Percentiles rank a stretch among this genome's conserved stretches.
Conservation (phyloP, 1,284 basidiomycete genomes). For the Pascua guehoae region DNA sequence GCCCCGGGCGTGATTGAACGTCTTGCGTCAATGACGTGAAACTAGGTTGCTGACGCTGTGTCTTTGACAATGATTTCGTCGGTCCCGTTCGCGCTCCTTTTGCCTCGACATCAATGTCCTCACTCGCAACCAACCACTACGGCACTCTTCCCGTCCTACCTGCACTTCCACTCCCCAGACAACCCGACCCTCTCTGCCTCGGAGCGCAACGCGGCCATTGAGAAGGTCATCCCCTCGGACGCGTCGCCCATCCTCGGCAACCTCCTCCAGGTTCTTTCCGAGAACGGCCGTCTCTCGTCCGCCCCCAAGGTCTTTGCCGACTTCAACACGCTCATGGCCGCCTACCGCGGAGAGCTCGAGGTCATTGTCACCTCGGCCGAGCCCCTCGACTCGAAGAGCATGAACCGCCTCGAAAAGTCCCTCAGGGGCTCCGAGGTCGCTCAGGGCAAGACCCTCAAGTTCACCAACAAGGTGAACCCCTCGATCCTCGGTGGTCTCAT, state of each 20-base stretch:
- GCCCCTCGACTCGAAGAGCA: conserved; percentile 66
- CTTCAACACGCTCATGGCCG: conserved; percentile 83
- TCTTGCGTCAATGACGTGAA: not conserved
- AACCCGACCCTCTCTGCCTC: conserved; percentile 84
- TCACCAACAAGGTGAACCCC: conserved; percentile 90
- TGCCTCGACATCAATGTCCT: not conserved
- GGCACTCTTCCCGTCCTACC: not conserved
- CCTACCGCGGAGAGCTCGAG: conserved; percentile 89
- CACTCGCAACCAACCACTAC: not conserved
- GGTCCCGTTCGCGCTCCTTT: not conserved
- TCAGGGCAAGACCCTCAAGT: conserved; percentile 78
- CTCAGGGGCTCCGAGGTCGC: conserved; percentile 81
- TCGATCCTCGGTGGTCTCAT: conserved; percentile 81
- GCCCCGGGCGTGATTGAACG: not conserved
- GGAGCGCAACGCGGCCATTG: conserved; percentile 70
- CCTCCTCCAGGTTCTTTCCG: conserved; percentile 82
- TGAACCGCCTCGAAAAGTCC: conserved; percentile 72
- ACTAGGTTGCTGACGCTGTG: not conserved
- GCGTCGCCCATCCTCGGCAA: conserved; percentile 84
- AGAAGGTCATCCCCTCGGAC: conserved; percentile 62
- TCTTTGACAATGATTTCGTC: not conserved
- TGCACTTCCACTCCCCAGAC: conserved; percentile 31
- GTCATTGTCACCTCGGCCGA: conserved; percentile 86
- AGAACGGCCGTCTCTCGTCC: conserved; percentile 87
- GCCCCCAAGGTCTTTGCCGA: conserved; percentile 83